Base-by-base conservation (phyloP, 1,139 yeast species). In the Scheffersomyces stambukii region DNA sequence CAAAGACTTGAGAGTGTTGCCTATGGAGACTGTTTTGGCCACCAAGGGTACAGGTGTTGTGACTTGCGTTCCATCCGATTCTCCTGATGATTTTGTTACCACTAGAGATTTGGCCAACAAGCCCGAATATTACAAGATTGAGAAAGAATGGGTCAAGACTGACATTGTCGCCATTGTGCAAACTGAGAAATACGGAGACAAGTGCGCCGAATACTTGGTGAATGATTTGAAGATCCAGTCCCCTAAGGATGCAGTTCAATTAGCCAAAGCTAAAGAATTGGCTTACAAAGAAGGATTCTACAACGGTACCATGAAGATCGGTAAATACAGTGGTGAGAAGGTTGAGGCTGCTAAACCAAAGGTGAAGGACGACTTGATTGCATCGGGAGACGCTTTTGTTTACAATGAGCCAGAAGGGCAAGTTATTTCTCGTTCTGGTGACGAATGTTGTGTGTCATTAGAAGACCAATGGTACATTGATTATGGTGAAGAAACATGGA, bases 391-490 rank as follows among this genome's bases (percentile, higher is more conserved):
- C 27, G 96, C 96, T 5, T 86, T 91, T 49, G 81, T 80, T 28
- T 91, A 91, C 70, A 81, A 81, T 46, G 99, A 91, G 67, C 98
- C 99, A 26, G 99, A 91, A 63, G 77, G 81, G 25, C 65, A 70
- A 33, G 96, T 91, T 30, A 72, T 86, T 31, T 89, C 97, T 13
- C 81, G 99, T 67, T 84, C 96, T 27, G 97, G 97, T 46, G 99
- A 91, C 55, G 91, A 81, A 36, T 91, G 98, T 73, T 78, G 91
- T 48, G 98, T 91, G 30, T 88, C 97, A 10, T 75, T 93, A 35
- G 97, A 93, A 64, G 98, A 93, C 63, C 99, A 93, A 70, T 93
- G 98, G 98, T 93, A 78, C 60, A 75, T 86, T 50, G 97, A 93
- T 58, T 93, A 93, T 52, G 98, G 98, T 72, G 99, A 93, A 74